A percentile compares a stretch with the other conserved stretches of the same genome.
These are phyloP conservation scores for Wickerhamiella brachini DNA, from an alignment of 805 yeast genomes.

Conservation along the genomic window DNA sequence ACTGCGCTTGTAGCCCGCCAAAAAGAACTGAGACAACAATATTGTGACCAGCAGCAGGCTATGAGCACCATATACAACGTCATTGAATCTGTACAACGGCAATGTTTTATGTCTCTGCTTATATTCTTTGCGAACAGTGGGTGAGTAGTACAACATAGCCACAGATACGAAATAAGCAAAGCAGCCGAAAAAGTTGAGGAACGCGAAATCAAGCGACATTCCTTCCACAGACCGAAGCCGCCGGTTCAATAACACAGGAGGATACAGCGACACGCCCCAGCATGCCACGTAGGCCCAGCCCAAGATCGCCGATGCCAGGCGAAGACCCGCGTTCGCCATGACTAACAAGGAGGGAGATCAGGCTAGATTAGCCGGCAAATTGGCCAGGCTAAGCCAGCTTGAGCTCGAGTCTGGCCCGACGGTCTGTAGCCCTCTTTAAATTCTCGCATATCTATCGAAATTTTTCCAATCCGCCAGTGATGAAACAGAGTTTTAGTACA, in stretches of 20 bases:
- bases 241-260: constrained; percentile 24
- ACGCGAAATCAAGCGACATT: constrained; percentile 25
- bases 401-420: too few relatives aligned
- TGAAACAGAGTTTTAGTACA: too few relatives aligned
- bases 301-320: constrained; percentile 7
- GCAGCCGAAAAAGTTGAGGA: constrained; percentile 26
- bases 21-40: constrained; percentile 26
- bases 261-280: constrained; percentile 28
- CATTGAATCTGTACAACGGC: constrained; percentile 33
- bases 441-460: too few relatives aligned
- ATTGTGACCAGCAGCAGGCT: constrained; percentile 28
- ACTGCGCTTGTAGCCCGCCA: constrained; percentile 26
- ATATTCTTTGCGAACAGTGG: constrained; percentile 24
- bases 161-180: constrained; percentile 23
- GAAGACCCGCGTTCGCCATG: neutral
- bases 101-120: constrained; percentile 21
- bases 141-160: constrained; percentile 21
- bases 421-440: too few relatives aligned
- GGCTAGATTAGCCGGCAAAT: too few relatives aligned
- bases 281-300: constrained; percentile 21
- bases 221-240: constrained; percentile 26
- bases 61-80: constrained; percentile 33
- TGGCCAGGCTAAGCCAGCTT: too few relatives aligned
- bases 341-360: neutral
- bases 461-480: too few relatives aligned